Percentiles rank a stretch among this genome's conserved stretches.
Conservation (phyloP, 1,284 basidiomycete species). For the Ganoderma meredithae region DNA sequence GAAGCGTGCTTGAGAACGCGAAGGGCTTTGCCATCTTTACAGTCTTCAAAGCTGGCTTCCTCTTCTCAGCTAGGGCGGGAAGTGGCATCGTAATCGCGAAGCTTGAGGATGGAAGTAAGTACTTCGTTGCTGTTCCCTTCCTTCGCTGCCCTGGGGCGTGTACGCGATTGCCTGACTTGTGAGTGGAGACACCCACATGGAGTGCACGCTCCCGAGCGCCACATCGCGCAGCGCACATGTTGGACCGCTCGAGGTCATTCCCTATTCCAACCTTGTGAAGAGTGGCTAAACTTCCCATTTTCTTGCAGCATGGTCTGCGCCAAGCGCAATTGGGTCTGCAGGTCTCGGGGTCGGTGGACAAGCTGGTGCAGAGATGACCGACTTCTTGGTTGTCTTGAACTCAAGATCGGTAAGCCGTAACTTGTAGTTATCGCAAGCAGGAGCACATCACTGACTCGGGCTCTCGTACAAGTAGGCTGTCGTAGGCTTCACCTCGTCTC, state of each 20-base stretch:
- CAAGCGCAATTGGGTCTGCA: slow-evolving; percentile 95
- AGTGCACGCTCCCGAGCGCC: neutral
- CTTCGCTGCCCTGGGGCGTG: slow-evolving; percentile 8
- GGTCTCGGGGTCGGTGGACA: slow-evolving; percentile 92
- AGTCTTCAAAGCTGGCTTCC: slow-evolving; percentile 80
- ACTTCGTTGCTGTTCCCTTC: neutral
- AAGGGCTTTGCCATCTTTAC: slow-evolving; percentile 89
- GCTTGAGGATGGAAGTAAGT: slow-evolving; percentile 84
- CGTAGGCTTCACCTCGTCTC: slow-evolving; percentile 49
- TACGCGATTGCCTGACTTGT: neutral
- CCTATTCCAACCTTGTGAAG: neutral
- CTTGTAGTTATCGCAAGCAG: slow-evolving; percentile 24
- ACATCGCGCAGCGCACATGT: neutral
- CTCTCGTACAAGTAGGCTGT: slow-evolving; percentile 53
- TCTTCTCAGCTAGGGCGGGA: slow-evolving; percentile 85
- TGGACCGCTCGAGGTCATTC: neutral
- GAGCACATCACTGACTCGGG: slow-evolving; percentile 29
- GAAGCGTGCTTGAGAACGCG: slow-evolving; percentile 73
- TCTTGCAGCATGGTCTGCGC: slow-evolving; percentile 86
- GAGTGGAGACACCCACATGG: neutral
- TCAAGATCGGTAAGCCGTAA: slow-evolving; percentile 66
- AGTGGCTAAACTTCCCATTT: slow-evolving; percentile 11
- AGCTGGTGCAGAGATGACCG: slow-evolving; percentile 89
- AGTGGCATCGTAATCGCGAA: slow-evolving; percentile 93
- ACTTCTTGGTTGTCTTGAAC: slow-evolving; percentile 94